Evolutionary conservation across 2,329 filamentous ascomycete species (phyloP).

Genomic region (Rutstroemia sp.): DNA sequence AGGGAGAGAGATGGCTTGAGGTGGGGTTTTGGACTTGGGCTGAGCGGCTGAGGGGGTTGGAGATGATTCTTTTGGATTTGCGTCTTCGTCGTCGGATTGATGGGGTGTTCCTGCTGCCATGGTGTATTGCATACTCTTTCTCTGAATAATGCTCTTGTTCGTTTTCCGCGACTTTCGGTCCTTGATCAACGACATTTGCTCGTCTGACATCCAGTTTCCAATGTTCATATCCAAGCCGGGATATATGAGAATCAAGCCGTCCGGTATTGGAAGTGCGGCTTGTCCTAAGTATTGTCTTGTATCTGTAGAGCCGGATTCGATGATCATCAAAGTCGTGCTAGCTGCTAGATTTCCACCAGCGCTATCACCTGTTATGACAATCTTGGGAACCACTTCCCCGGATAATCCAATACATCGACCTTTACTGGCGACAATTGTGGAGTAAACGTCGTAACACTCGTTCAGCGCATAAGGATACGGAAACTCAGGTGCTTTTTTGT

Average conservation of each 20-base stretch:
- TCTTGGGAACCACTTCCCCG: conserved; percentile 54
- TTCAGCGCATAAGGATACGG: conserved; percentile 82
- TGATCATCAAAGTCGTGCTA: conserved; percentile 78
- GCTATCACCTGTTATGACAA: conserved; percentile 73
- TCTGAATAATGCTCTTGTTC: conserved; percentile 68
- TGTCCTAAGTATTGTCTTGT: conserved; percentile 49
- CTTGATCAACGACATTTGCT: conserved; percentile 90
- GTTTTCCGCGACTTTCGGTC: conserved; percentile 71
- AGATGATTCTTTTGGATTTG: conserved; percentile 27
- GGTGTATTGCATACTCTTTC: conserved; percentile 86
- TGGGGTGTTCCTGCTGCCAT: conserved; percentile 77
- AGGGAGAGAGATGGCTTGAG: background rate
- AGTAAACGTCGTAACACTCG: conserved; percentile 82
- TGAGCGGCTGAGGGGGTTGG: conserved; percentile 5
- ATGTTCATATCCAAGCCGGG: conserved; percentile 95
- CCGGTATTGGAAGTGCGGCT: conserved; percentile 61
- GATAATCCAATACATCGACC: conserved; percentile 71
- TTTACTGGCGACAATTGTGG: conserved; percentile 61
- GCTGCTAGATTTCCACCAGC: conserved; percentile 77
- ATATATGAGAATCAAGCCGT: conserved; percentile 79
- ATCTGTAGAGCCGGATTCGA: conserved; percentile 61
- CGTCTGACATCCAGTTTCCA: conserved; percentile 97
- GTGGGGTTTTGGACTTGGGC: background rate
- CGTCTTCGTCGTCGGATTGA: conserved; percentile 65
- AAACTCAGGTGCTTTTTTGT: conserved; percentile 77